These are phyloP conservation scores for Eimeria zaria DNA, from an alignment of 169 alveolate species.

Conservation along the genomic window DNA sequence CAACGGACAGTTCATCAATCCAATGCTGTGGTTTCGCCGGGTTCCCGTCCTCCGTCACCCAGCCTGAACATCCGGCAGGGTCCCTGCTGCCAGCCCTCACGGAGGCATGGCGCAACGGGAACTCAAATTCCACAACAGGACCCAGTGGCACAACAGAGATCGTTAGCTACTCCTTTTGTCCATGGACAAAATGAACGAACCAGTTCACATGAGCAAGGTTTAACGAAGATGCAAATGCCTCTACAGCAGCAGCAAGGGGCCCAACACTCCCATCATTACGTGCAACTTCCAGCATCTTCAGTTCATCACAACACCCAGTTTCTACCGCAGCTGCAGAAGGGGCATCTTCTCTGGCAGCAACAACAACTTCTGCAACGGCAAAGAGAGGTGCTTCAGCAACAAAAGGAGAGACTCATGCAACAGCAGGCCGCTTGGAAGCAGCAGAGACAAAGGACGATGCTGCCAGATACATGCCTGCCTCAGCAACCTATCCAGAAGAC, in stretches of 20 bases:
- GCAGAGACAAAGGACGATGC: conserved; percentile 31
- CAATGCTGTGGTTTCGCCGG: background rate
- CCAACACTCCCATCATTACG: background rate
- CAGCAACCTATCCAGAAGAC: background rate
- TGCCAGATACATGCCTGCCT: background rate
- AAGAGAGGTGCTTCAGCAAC: conserved; percentile 53
- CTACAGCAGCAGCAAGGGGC: conserved; percentile 14
- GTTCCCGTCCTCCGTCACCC: conserved; percentile 44
- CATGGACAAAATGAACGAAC: background rate
- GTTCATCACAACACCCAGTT: background rate
- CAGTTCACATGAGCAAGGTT: background rate
- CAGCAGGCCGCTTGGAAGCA: conserved; percentile 43
- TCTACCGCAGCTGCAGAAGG: conserved; percentile 34
- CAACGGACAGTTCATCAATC: background rate
- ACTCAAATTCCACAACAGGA: background rate
- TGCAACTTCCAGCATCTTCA: background rate
- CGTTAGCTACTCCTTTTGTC: background rate
- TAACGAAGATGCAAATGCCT: background rate
- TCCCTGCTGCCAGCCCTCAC: background rate
- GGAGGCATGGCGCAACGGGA: background rate
- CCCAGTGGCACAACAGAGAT: background rate
- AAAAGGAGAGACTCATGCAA: conserved; percentile 58
- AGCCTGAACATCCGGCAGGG: conserved; percentile 4
- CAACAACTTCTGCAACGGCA: conserved; percentile 66
- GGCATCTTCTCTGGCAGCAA: conserved; percentile 64